Evolutionary conservation across 345 rosid genomes (phyloP).

Genomic region (Lepidium aucheri): DNA sequence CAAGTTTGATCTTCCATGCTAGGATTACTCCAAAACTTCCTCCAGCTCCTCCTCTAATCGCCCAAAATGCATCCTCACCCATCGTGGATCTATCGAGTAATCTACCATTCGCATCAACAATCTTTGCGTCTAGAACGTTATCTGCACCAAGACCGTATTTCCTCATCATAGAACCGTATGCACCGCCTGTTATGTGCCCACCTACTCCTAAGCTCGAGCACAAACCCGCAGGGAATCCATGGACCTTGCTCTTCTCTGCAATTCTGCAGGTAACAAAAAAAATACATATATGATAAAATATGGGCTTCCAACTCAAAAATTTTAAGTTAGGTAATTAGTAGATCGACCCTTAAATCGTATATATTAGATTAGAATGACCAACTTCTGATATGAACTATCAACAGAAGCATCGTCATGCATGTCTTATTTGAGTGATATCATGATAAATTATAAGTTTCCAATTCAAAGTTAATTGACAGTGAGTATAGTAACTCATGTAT

Average conservation of each 20-base stretch:
- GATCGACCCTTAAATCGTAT: too few species aligned
- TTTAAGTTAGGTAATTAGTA: too few species aligned
- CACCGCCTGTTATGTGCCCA: slow-evolving; percentile 60
- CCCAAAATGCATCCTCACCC: slow-evolving; percentile 75
- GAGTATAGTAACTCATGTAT: too few species aligned
- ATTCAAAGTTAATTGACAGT: too few species aligned
- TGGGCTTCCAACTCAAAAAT: too few species aligned
- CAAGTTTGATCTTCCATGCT: slow-evolving; percentile 52
- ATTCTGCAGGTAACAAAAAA: slow-evolving; percentile 28
- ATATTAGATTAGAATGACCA: too few species aligned
- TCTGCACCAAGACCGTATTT: slow-evolving; percentile 72
- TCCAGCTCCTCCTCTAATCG: slow-evolving; percentile 64
- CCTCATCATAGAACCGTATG: slow-evolving; percentile 65
- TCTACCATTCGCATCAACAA: slow-evolving; percentile 42
- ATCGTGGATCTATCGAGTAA: slow-evolving; percentile 43
- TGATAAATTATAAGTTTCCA: too few species aligned
- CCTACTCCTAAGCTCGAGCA: slow-evolving; percentile 58
- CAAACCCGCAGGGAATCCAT: slow-evolving; percentile 56
- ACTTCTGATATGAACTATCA: too few species aligned
- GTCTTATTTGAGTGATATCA: too few species aligned
- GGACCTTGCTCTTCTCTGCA: slow-evolving; percentile 43
- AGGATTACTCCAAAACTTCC: slow-evolving; percentile 57
- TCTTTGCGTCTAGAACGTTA: slow-evolving; percentile 59
- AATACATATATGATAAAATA: too few species aligned
- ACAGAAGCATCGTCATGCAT: too few species aligned